Base-by-base conservation (phyloP, 1,284 basidiomycete species). In the Melanopsichium pennsylvanicum region DNA sequence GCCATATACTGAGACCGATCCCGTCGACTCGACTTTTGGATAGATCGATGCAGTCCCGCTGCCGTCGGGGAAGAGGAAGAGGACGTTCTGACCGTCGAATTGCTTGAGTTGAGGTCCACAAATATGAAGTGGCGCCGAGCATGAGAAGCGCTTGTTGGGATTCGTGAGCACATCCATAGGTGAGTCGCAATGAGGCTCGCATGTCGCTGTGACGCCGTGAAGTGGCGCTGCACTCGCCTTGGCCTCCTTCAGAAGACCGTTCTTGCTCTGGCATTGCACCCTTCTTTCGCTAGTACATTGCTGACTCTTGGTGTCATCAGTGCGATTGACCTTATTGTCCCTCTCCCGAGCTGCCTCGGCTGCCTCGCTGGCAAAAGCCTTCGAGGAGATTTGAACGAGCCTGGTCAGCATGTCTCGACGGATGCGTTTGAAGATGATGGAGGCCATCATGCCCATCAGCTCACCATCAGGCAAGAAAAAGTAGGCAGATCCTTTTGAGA, bases 41-140 rank as follows among this genome's bases (percentile, higher is more conserved):
- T 60, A 58, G 21, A 25, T 45, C 9, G 40, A 44, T 2, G 67
- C 47, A 7, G 49, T 48, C 8, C 67, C 67, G 31, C 56, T 64
- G 16, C 67, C 67, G 23, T 70, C 68, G 10, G 68, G 68, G 18
- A 70, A 57, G 11, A 70, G 31, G 21, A 60, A 55, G 23, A 70
- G 56, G 19, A 52, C 51, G 16, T 55, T 31, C 12, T 40, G 42
- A n/a, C 41, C 44, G 3, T 48, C 47, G 26, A 56, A 59, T 2
- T 25, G 41, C 31, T 25, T 48, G 22, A 54, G 26, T 21, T 26
- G 32, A n/a, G 61, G 49, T 19, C 57, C 61, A 13, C 48, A 45
- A 19, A 64, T 44, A 45, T 60, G 56, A n/a, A 42, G 33, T 27
- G 54, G 57, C 19, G 35, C 43, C 5, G 51, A 49, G 35, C 16